Conservation (phyloP, 768 basidiomycete species). For the Leccinum uliginosum region DNA sequence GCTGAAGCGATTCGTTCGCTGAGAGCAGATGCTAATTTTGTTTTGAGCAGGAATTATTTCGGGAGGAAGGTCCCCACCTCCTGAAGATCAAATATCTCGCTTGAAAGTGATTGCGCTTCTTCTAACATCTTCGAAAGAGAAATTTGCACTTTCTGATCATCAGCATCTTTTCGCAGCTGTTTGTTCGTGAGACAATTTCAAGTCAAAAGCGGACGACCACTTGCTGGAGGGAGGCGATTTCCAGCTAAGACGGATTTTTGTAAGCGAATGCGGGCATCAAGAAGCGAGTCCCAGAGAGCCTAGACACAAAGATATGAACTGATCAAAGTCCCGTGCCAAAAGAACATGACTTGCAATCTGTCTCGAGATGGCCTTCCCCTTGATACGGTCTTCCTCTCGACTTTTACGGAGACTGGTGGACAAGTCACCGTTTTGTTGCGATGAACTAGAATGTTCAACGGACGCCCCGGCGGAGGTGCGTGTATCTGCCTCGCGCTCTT, state of each 20-base stretch:
- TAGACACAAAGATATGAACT: constrained; percentile 28
- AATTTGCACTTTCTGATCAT: constrained; percentile 37
- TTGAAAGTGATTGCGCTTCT: constrained; percentile 57
- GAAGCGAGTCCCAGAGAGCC: constrained; percentile 80
- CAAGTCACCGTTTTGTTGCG: constrained; percentile 36
- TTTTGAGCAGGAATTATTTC: constrained; percentile 13
- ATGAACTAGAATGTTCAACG: constrained; percentile 1
- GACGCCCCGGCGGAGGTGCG: constrained; percentile 13
- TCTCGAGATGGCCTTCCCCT: constrained; percentile 77
- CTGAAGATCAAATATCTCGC: constrained; percentile 66
- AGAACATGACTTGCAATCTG: constrained; percentile 63
- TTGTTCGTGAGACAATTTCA: constrained; percentile 11
- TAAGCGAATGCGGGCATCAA: constrained; percentile 87
- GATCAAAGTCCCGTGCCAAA: not conserved
- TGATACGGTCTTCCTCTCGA: constrained; percentile 67
- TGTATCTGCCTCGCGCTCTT: constrained; percentile 8
- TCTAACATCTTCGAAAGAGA: constrained; percentile 51
- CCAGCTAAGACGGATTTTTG: constrained; percentile 73
- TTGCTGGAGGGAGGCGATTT: constrained; percentile 62
- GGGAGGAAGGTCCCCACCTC: constrained; percentile 42
- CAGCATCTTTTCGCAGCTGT: constrained; percentile 31
- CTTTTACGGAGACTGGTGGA: constrained; percentile 51
- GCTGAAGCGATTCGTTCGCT: constrained; percentile 43
- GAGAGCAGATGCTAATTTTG: constrained; percentile 40
- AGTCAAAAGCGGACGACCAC: constrained; percentile 22